phyloP scores from a whole-genome alignment of 176 grass and related monocot species.

The Rhynchospora tenuis region DNA sequence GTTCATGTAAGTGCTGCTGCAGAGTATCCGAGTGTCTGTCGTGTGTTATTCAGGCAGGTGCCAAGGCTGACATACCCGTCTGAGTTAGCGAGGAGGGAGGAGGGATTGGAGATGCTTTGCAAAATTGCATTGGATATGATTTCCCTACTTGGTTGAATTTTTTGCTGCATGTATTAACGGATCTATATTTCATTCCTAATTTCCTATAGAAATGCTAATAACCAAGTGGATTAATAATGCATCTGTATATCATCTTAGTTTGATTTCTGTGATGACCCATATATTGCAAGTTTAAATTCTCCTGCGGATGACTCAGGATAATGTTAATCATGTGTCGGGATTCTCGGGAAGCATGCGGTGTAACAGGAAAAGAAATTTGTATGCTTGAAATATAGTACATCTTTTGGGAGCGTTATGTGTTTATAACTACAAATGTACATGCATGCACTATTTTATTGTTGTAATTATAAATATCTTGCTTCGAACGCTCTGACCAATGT shows the following conservation, averaged over 20 bases:
- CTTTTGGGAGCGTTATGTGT: not conserved
- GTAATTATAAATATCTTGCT: not conserved
- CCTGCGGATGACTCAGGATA: not conserved
- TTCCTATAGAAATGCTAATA: not conserved
- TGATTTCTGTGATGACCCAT: not conserved
- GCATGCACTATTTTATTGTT: not conserved
- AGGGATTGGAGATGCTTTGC: constrained; percentile 54
- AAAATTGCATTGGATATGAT: constrained; percentile 74
- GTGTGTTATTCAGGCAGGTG: constrained; percentile 48
- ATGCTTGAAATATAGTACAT: not conserved
- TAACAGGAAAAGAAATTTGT: not conserved
- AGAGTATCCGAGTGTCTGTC: constrained; percentile 74
- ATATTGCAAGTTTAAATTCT: not conserved
- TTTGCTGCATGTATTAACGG: not conserved
- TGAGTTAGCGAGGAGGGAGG: constrained; percentile 46
- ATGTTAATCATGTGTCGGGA: not conserved
- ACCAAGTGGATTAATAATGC: not conserved
- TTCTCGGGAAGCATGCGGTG: not conserved
- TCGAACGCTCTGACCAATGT: not conserved
- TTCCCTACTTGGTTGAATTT: constrained; percentile 33
- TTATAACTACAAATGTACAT: not conserved
- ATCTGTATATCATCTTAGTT: not conserved
- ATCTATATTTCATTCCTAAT: not conserved
- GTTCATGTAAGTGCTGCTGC: constrained; percentile 73
- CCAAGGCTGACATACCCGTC: constrained; percentile 42